Conservation (phyloP, 768 basidiomycete species). For the Rhodotorula toruloides region DNA sequence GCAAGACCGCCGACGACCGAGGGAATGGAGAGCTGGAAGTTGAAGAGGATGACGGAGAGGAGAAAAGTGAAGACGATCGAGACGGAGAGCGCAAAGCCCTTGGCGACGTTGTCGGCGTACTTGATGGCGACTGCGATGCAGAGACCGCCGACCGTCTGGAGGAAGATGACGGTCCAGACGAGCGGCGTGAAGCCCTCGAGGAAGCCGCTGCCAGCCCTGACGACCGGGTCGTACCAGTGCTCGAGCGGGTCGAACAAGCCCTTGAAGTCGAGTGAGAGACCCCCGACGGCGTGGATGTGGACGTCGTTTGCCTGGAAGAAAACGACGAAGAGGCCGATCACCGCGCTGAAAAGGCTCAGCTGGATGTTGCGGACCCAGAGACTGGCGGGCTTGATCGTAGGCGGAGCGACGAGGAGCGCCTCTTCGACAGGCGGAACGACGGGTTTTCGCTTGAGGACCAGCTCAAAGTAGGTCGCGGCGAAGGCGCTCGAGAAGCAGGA, state of each 20-base stretch:
- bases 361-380: slow-evolving; percentile 40
- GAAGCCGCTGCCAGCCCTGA: slow-evolving; percentile 25
- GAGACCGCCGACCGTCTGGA: slow-evolving; percentile 36
- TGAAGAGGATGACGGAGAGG: slow-evolving; percentile 34
- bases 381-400: slow-evolving; percentile 29
- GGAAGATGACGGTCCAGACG: slow-evolving; percentile 29
- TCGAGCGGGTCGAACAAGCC: slow-evolving; percentile 30
- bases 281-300: slow-evolving; percentile 24
- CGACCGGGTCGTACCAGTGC: slow-evolving; percentile 38
- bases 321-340: slow-evolving; percentile 29
- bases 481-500: slow-evolving; percentile 37
- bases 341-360: slow-evolving; percentile 29
- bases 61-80: slow-evolving; percentile 39
- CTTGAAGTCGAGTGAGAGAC: slow-evolving; percentile 33
- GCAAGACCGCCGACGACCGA: slow-evolving; percentile 27
- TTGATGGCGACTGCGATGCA: slow-evolving; percentile 36
- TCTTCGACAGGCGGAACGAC: slow-evolving; percentile 17
- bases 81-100: slow-evolving; percentile 31
- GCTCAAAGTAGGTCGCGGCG: slow-evolving; percentile 39
- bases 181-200: slow-evolving; percentile 33
- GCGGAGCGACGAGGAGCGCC: slow-evolving; percentile 29
- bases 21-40: slow-evolving; percentile 22
- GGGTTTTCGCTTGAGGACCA: slow-evolving; percentile 29
- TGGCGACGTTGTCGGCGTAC: slow-evolving; percentile 37
- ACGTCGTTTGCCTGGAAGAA: slow-evolving; percentile 33